Percentiles rank a stretch among this genome's conserved stretches.
phyloP scores from a whole-genome alignment of 495 filamentous ascomycete species.

The Cercophora samala region DNA sequence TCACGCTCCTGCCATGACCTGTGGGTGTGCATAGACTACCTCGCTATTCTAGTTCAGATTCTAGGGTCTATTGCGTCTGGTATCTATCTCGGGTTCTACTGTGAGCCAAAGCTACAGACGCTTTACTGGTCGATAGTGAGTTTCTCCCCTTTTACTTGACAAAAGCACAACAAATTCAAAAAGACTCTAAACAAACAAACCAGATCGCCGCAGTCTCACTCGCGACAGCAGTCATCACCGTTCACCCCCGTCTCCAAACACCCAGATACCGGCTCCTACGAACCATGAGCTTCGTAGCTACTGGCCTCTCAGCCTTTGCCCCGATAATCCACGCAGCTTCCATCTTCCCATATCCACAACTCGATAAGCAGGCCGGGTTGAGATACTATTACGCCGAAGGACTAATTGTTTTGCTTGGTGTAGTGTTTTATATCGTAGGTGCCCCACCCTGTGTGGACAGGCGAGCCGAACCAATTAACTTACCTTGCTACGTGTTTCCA shows the following conservation, averaged over 20 bases:
- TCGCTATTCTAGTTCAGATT: constrained; percentile 48
- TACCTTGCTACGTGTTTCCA: constrained; percentile 9
- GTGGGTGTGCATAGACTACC: constrained; percentile 47
- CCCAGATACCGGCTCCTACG: constrained; percentile 68
- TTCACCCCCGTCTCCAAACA: constrained; percentile 65
- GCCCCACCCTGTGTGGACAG: constrained; percentile 6
- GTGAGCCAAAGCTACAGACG: constrained; percentile 48
- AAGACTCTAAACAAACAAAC: no score
- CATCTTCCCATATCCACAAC: constrained; percentile 24
- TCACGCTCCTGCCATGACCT: constrained; percentile 37
- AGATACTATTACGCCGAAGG: constrained; percentile 52
- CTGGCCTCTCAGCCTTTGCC: constrained; percentile 67
- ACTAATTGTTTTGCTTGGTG: constrained; percentile 44
- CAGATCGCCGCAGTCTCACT: constrained; percentile 66
- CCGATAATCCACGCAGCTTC: constrained; percentile 23
- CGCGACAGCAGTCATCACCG: constrained; percentile 58
- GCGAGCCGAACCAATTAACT: background rate
- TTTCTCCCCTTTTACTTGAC: no score
- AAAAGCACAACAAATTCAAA: no score
- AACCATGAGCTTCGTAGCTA: constrained; percentile 69
- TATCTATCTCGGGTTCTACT: constrained; percentile 52
- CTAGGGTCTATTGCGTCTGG: constrained; percentile 49
- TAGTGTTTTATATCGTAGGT: constrained; percentile 17
- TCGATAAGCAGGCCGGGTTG: constrained; percentile 26
- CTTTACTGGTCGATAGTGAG: constrained; percentile 69